Evolutionary conservation across 2,329 filamentous ascomycete genomes (phyloP), one percentile per base, ranked within the genome.

Genomic region (Diaporthe capsici): DNA sequence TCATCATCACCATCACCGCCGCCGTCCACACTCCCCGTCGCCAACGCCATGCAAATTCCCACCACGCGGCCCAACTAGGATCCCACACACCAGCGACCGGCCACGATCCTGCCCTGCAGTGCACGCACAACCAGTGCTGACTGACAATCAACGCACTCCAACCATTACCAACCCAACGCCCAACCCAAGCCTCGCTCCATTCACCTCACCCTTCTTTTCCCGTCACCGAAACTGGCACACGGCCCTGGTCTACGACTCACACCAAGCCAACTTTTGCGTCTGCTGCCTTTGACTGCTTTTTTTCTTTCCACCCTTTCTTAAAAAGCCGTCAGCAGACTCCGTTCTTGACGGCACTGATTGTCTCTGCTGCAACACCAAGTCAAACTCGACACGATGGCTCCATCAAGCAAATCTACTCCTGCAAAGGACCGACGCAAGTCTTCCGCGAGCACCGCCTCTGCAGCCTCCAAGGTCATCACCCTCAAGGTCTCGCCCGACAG

Each of bases 401-500:
- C 84, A 55, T 78, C 81, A 31, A 86, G 85, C 80, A 79, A 80
- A 31, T 81, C 82, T 51, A 78, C 81, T 75, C 78, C 82, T 76
- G 78, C 80, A 77, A 87, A 86, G 81, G 85, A 87, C 77, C 84
- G 85, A 47, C 85, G 85, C 78, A 87, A 86, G 83, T 86, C 86
- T 44, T 79, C 81, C 8, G 81, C 81, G 73, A 61, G 60, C 39
- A 60, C 81, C 82, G 78, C 72, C 79, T 70, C 58, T 37, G 49
- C 60, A 20, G 10, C 58, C 49, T 49, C 79, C 80, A 63, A 58
- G 72, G 80, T 91, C 76, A 82, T 92, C 80, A 91, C 86, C 10
- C 82, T 93, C 73, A 89, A 86, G 79, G 85, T 92, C 67, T 80
- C 88, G 31, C 83, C 90, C 57, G 81, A 85, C 25, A 86, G 84